Percentiles rank a stretch among this genome's conserved stretches.
These are phyloP conservation scores for Zoysia pacifica DNA, from an alignment of 176 grass and related monocot species.

Conservation along the genomic window DNA sequence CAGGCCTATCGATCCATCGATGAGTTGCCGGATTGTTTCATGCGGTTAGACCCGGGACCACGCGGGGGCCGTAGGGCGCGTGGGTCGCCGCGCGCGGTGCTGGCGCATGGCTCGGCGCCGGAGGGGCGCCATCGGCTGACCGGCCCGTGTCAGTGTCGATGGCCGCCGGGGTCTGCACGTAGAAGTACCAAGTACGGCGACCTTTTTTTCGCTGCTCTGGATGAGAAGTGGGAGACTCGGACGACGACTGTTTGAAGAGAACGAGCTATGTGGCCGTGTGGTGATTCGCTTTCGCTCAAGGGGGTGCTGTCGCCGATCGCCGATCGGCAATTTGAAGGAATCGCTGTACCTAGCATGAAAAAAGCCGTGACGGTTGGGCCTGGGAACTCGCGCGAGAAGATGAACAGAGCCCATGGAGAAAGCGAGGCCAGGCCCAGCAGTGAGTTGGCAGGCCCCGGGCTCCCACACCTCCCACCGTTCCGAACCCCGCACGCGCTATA, in stretches of 20 bases:
- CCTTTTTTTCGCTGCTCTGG: background rate
- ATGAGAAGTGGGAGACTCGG: background rate
- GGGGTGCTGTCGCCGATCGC: no score
- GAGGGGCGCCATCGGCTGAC: constrained; percentile 1
- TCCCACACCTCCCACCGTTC: no score
- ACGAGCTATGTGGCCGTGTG: background rate
- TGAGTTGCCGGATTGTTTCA: background rate
- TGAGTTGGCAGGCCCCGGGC: no score
- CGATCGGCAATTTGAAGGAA: no score
- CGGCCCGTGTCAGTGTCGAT: constrained; percentile 3
- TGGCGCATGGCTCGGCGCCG: background rate
- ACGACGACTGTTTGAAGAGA: background rate
- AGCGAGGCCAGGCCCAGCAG: no score
- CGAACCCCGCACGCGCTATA: no score
- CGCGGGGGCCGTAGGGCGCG: constrained; percentile 6
- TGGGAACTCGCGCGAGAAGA: no score
- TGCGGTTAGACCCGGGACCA: constrained; percentile 36
- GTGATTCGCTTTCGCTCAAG: background rate
- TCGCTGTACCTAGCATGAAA: no score
- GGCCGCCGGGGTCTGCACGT: constrained; percentile 12
- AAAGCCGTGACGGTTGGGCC: no score
- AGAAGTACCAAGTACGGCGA: background rate
- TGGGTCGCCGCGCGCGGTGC: background rate
- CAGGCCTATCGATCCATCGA: background rate
- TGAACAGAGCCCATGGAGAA: no score